phyloP scores from a whole-genome alignment of 495 filamentous ascomycete genomes.

The Chaetomium tenue region DNA sequence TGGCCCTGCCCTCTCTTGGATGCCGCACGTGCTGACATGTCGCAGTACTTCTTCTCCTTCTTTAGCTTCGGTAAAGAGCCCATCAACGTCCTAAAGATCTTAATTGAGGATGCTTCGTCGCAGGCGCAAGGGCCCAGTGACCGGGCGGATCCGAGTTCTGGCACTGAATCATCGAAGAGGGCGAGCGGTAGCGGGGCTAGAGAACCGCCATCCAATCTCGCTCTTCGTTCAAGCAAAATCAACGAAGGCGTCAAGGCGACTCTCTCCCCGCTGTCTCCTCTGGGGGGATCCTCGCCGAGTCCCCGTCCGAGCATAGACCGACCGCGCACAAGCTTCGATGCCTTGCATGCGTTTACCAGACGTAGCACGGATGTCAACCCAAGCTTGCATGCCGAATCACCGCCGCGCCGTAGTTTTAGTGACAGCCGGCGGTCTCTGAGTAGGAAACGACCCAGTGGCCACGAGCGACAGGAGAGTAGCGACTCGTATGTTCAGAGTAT shows the following conservation, averaged over 20 bases:
- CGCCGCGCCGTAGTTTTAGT: slow-evolving; percentile 57
- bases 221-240: slow-evolving; percentile 48
- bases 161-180: slow-evolving; percentile 25
- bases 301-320: slow-evolving; percentile 48
- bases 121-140: slow-evolving; percentile 38
- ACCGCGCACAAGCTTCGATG: slow-evolving; percentile 43
- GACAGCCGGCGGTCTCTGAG: slow-evolving; percentile 51
- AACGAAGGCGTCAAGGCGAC: slow-evolving; percentile 66
- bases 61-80: slow-evolving; percentile 86
- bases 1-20: not conserved
- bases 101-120: slow-evolving; percentile 65
- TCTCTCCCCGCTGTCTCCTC: slow-evolving; percentile 53
- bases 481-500: slow-evolving; percentile 76
- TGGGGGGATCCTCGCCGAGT: slow-evolving; percentile 38
- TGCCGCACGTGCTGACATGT: slow-evolving; percentile 30
- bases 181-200: slow-evolving; percentile 21
- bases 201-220: slow-evolving; percentile 15
- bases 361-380: slow-evolving; percentile 53
- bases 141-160: slow-evolving; percentile 16
- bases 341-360: slow-evolving; percentile 44
- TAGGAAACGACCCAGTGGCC: slow-evolving; percentile 39
- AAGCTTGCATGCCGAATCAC: slow-evolving; percentile 36
- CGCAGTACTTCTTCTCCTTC: slow-evolving; percentile 92
- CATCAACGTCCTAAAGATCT: slow-evolving; percentile 68
- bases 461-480: slow-evolving; percentile 62